A percentile compares a stretch with the other conserved stretches of the same genome.
phyloP scores from a whole-genome alignment of 768 basidiomycete species.

The Trametopsis cervina region DNA sequence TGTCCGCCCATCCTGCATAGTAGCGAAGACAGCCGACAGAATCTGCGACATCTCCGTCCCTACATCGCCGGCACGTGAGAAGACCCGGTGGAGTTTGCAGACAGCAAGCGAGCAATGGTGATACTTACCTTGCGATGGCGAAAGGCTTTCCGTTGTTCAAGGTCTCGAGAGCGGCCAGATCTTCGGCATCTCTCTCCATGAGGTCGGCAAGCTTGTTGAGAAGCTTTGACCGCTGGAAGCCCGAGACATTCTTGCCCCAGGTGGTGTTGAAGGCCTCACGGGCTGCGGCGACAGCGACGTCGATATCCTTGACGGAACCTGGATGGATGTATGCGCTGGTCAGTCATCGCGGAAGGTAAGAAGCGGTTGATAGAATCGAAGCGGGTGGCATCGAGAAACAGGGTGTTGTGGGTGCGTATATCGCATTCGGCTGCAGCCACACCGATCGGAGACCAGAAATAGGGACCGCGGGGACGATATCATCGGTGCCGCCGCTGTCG shows the following conservation, averaged over 20 bases:
- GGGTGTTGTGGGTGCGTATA: too few relatives aligned
- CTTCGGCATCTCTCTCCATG: conserved; percentile 78
- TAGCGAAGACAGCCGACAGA: conserved; percentile 76
- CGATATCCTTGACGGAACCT: conserved; percentile 74
- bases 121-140: conserved; percentile 41
- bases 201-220: conserved; percentile 85
- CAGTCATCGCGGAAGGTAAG: not conserved
- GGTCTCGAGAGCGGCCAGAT: conserved; percentile 77
- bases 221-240: conserved; percentile 72
- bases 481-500: not conserved
- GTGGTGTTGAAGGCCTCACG: conserved; percentile 75
- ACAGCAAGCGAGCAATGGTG: conserved; percentile 16
- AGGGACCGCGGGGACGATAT: not conserved
- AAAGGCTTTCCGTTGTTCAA: conserved; percentile 93
- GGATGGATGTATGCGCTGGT: not conserved
- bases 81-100: too few relatives aligned
- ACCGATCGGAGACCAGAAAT: not conserved
- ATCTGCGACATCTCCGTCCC: conserved; percentile 79
- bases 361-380: not conserved
- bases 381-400: too few relatives aligned
- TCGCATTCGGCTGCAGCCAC: too few relatives aligned
- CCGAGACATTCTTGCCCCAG: conserved; percentile 88
- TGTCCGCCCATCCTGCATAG: conserved; percentile 96
- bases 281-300: conserved; percentile 77
- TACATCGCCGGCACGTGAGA: conserved; percentile 23